Base-by-base conservation (phyloP, 148 eudicot genomes). In the Rhododendron vialii region DNA sequence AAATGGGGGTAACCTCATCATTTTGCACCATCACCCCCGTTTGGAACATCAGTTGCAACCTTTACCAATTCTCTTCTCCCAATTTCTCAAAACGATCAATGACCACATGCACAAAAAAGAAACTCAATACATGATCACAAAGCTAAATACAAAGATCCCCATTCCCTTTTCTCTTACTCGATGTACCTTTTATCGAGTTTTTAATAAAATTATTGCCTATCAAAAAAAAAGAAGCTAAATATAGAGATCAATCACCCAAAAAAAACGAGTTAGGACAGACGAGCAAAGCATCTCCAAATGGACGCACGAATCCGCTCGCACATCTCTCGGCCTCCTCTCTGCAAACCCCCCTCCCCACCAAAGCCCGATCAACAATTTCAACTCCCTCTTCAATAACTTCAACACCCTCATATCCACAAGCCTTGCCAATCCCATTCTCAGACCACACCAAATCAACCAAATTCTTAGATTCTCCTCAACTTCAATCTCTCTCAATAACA, bases 401-500 rank as follows among this genome's bases (percentile, higher is more conserved):
- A 45, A 45, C 47, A 5, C 88, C 87, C 35, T 90, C 84, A 82
- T 93, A 5, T 88, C 92, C 57, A 84, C 83, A 61, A 74, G 87
- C 89, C 90, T 87, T 87, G 84, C 88, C 76, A 78, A 51, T 17
- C 73, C 77, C 81, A 24, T 50, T 82, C 83, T 2, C 17, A 67
- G 45, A 83, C 30, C 79, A 9, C 43, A 17, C 50, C 81, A 75
- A 81, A 45, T 12, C 55, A 85, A 1, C 74, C 55, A 59, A 69
- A 82, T 2, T 67, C 87, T 91, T 84, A 88, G 84, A 63, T 96
- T 94, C 85, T 89, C 93, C 67, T 93, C 98, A 74, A 91, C 94
- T 35, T 87, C 98, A 51, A 22, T 93, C 4, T 92, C 98, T 24
- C 17, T 87, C 41, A 88, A 90, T 43, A 65, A 88, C 28, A 6